Conservation (phyloP, 1,284 basidiomycete genomes). For the Tetrapyrgos nigripes region DNA sequence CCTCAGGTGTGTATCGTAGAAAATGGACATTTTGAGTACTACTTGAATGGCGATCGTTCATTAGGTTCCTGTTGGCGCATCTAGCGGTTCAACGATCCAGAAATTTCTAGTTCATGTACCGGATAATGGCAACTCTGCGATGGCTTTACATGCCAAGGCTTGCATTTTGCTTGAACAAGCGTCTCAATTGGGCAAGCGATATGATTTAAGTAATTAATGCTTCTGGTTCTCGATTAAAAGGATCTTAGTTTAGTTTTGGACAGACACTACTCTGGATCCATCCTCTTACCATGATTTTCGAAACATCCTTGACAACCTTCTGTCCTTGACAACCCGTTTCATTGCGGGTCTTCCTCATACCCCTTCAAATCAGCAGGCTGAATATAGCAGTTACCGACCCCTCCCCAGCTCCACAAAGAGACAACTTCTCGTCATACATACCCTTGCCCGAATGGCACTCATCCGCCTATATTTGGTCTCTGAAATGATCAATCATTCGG, state of each 20-base stretch:
- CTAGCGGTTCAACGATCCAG: constrained; percentile 14
- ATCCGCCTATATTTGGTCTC: constrained; percentile 12
- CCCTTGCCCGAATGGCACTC: constrained; percentile 4
- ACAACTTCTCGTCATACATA: constrained; percentile 13
- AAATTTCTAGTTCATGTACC: constrained; percentile 10
- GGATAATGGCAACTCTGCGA: constrained; percentile 10
- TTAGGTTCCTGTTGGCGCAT: not conserved
- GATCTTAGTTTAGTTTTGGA: not conserved
- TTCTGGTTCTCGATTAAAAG: not conserved
- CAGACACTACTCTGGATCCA: not conserved
- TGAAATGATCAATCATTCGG: constrained; percentile 7
- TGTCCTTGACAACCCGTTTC: not conserved
- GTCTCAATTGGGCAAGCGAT: constrained; percentile 1
- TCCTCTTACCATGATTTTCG: not conserved
- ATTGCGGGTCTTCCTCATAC: constrained; percentile 3
- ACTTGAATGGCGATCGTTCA: not conserved
- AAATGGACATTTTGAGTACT: constrained; percentile 30
- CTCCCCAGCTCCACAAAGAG: not conserved
- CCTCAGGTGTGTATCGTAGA: constrained; percentile 31
- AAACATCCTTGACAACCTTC: not conserved
- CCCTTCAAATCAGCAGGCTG: not conserved
- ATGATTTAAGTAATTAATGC: not conserved
- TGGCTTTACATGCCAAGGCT: constrained; percentile 17
- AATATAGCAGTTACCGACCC: too few species aligned
- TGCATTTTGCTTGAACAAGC: constrained; percentile 16